Percentiles rank a stretch among this genome's conserved stretches.
Evolutionary conservation across 139 green algal genomes (phyloP).

Genomic region (Chlamydomonas asymmetrica): DNA sequence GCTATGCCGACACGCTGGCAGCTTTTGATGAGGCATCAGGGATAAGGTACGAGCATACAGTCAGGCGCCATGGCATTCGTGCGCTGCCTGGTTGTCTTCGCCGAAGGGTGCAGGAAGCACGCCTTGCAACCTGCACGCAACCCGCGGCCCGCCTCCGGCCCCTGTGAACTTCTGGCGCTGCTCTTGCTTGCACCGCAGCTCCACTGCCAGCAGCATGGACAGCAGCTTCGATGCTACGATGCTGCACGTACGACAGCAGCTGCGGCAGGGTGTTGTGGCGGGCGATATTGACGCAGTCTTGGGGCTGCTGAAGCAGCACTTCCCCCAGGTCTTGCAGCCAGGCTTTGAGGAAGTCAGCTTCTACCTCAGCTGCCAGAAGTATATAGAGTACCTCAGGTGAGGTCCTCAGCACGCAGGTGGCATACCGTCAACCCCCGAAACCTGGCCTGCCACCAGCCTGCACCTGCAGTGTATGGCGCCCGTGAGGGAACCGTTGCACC

Average conservation of each 20-base stretch:
- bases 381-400: conserved; percentile 79
- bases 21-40: conserved; percentile 68
- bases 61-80: not conserved
- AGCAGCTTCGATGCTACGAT: not conserved
- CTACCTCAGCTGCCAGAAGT: conserved; percentile 72
- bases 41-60: conserved; percentile 4
- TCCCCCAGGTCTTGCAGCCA: conserved; percentile 31
- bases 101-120: too few species aligned
- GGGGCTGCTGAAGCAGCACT: conserved; percentile 30
- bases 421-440: too few species aligned
- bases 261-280: conserved; percentile 40
- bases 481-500: too few species aligned
- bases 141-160: not conserved
- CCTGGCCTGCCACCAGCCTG: not conserved
- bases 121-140: not conserved
- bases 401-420: too few species aligned
- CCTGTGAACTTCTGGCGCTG: not conserved
- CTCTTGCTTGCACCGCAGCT: too few species aligned
- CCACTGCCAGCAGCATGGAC: too few species aligned
- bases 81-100: not conserved
- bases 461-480: too few species aligned
- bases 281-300: conserved; percentile 48
- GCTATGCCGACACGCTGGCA: conserved; percentile 73
- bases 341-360: conserved; percentile 54
- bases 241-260: conserved; percentile 30